phyloP scores from a whole-genome alignment of 495 filamentous ascomycete species.

The Xylaria flabelliformis region DNA sequence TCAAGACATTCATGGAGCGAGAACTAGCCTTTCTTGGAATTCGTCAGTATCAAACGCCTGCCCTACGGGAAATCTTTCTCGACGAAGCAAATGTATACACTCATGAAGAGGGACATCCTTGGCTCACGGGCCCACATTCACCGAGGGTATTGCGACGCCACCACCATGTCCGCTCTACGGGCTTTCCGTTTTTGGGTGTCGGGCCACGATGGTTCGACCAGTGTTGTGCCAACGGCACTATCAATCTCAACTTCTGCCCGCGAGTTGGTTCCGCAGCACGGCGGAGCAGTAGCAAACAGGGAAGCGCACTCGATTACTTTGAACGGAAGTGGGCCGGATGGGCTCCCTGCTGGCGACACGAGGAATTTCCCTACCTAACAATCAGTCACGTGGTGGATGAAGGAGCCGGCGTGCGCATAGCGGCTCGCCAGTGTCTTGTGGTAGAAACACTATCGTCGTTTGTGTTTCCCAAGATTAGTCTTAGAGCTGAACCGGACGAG shows the following conservation, averaged over 20 bases:
- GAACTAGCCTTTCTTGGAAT: slow-evolving; percentile 64
- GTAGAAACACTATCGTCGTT: slow-evolving; percentile 37
- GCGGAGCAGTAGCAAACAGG: slow-evolving; percentile 23
- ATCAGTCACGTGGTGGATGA: slow-evolving; percentile 61
- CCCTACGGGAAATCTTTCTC: slow-evolving; percentile 60
- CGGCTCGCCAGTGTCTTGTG: slow-evolving; percentile 52
- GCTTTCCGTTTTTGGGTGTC: slow-evolving; percentile 58
- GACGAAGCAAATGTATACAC: slow-evolving; percentile 61
- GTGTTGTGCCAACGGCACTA: slow-evolving; percentile 56
- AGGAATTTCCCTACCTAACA: slow-evolving; percentile 61
- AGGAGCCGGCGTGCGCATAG: slow-evolving; percentile 61
- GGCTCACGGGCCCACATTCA: slow-evolving; percentile 54
- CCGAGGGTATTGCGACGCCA: slow-evolving; percentile 49
- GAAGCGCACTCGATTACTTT: not conserved
- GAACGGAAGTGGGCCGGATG: slow-evolving; percentile 42
- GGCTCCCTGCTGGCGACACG: slow-evolving; percentile 62
- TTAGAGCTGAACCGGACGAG: slow-evolving; percentile 19
- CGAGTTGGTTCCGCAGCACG: slow-evolving; percentile 46
- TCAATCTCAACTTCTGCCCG: slow-evolving; percentile 51
- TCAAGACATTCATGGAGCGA: slow-evolving; percentile 61
- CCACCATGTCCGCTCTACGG: slow-evolving; percentile 56
- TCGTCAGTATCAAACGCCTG: slow-evolving; percentile 62
- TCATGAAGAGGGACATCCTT: slow-evolving; percentile 58
- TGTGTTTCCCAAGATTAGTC: slow-evolving; percentile 31
- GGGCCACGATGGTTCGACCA: slow-evolving; percentile 61